Evolutionary conservation across 2,329 filamentous ascomycete species (phyloP), one percentile per base, ranked within the genome.

Genomic region (Pestalotiopsis sp.): DNA sequence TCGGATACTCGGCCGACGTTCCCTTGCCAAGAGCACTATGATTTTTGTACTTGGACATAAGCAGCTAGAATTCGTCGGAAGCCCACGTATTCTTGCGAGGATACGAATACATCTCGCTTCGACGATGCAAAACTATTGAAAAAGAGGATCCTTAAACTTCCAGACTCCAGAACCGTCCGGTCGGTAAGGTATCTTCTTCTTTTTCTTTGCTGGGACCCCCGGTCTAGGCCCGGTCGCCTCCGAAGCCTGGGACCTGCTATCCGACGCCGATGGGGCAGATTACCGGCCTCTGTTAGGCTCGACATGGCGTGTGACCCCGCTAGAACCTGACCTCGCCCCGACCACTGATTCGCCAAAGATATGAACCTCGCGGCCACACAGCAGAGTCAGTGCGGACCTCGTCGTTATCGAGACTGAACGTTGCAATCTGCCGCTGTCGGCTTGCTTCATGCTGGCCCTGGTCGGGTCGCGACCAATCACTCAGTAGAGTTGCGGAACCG

Each of bases 261-360:
- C 56, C 56, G 24, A 59, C 30, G 20, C 56, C 56, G 22, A 35
- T 35, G 22, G 56, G 56, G 30, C 22, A 59, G 22, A 35, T 59
- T 64, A 44, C 14, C 61, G 35, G 61, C 39, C 38, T 22, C 17
- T 64, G 38, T 35, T 35, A 64, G 61, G 61, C 61, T 17, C 17
- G n/a, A 35, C n/a, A n/a, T 20, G 14, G 20, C 35, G n/a, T 26
- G 35, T 20, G 39, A 64, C 26, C 39, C 26, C 22, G 35, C 22
- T 39, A 39, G n/a, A 64, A 22, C 20, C 26, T 64, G 56, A 22
- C 61, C 61, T n/a, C 17, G 7, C 13, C n/a, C 20, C 61, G 38
- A 64, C 11, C 38, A 24, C 39, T 64, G 61, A 64, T 64, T 64
- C 39, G 61, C 61, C 35, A 39, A 44, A 64, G 61, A 64, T 64